Base-by-base conservation (phyloP, 75 land plant genomes). In the Pinus taeda region DNA sequence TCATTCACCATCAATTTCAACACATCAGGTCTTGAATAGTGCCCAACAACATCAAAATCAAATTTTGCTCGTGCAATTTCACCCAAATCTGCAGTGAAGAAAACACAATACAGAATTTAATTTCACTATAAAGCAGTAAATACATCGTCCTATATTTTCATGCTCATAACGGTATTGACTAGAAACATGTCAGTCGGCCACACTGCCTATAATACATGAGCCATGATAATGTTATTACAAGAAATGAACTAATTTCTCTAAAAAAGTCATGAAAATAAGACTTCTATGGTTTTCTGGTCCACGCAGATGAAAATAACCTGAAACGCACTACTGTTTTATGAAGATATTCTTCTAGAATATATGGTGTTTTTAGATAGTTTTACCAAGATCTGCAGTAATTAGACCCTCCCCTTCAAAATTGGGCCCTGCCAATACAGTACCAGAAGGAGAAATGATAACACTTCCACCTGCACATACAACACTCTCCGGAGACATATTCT, bases 31-130 rank as follows among this genome's bases (percentile, higher is more conserved):
- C 99, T 81, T 36, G 97, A 60, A 77, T 94, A 94, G 75, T 97
- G 99, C 36, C 99, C 99, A 45, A 97, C 99, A 59, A 92, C 99
- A 87, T 94, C 98, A 78, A 97, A 97, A 78, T 85, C 98, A 86
- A 97, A 95, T 74, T 95, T 97, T 59, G 93, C 95, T 26, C 90
- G 82, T 11, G 83, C 87, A 42, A 97, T 92, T 30, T 97, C 99
- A 49, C 91, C 98, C 66, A 95, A 84, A 88, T 97, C 99, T 94
- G 85, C 71, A 81, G 22, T 73, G 22, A 37, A 62, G 53, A 69
- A 69, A 69, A 20, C 53, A 69, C 8, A 69, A 3, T 17, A 39
- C 71, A 69, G 21, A 37, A n/a, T 37, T 7, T 2, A 69, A 26
- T 26, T 26, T 26, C 26, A 26, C 26, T 26, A 26, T 26, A 26